Base-by-base conservation (phyloP, 331 rosid genomes). In the Erythrophleum ivorense region DNA sequence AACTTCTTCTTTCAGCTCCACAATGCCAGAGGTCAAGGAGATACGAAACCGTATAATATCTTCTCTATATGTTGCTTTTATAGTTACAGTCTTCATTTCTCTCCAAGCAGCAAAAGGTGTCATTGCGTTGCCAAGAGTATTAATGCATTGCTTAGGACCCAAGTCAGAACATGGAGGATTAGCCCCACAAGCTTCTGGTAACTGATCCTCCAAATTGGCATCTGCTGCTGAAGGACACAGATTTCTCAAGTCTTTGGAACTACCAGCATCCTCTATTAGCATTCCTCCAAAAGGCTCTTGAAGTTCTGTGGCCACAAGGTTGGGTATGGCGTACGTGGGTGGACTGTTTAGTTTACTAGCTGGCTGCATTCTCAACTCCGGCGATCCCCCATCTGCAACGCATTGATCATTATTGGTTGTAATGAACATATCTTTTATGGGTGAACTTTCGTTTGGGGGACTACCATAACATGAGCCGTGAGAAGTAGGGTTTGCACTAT, bases 21-120 rank as follows among this genome's bases (percentile, higher is more conserved):
- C 87, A 64, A 89, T 81, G 70, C 91, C 77, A 2, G 91, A 92
- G 13, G 85, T 81, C 85, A 84, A 58, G 2, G 91, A 45, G 45
- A 92, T 77, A 9, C 97, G 85, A 81, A 96, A 92, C 78, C 99
- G 86, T 50, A 94, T 91, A 54, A 96, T 96, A 80, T 91, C 92
- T 81, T 94, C 95, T 88, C 91, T 91, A 36, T 94, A 94, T 48
- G 93, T 88, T 24, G 95, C 98, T 89, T 96, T 96, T 53, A 91
- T 86, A 19, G 90, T 92, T 75, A 89, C 87, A 13, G 81, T 90
- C 79, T 86, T 90, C 87, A 82, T 79, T 59, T 90, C 95, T 86
- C 84, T 91, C 66, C 66, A 54, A 13, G 76, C 79, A 63, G 82
- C 75, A n/a, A 79, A 76, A 54, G 70, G 90, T 43, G 83, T 59